phyloP scores from a whole-genome alignment of 2,329 filamentous ascomycete genomes.

The Whalleya microplaca region DNA sequence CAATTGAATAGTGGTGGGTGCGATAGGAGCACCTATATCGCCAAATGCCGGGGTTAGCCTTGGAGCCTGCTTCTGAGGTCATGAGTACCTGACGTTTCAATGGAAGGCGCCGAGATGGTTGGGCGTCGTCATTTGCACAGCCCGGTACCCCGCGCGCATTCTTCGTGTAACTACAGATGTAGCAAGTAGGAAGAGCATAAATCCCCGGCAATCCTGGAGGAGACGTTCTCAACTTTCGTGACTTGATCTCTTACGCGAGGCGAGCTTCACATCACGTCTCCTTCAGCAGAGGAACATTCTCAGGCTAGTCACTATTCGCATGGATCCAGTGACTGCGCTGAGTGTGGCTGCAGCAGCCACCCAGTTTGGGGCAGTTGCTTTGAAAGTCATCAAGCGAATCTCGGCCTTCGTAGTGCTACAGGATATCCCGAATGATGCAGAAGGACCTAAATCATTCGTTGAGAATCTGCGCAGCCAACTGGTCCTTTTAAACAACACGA shows the following conservation, averaged over 20 bases:
- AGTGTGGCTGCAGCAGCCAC: slow-evolving; percentile 9
- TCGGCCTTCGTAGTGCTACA: slow-evolving; percentile 4
- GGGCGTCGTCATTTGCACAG: not conserved
- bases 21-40: too few species aligned
- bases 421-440: not conserved
- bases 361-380: slow-evolving; percentile 5
- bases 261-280: not conserved
- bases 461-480: slow-evolving; percentile 13
- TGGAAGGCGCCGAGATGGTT: not conserved
- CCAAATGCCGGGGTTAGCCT: too few species aligned
- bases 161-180: not conserved
- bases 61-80: not conserved
- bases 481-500: slow-evolving; percentile 6
- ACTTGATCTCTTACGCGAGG: not conserved
- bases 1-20: too few species aligned
- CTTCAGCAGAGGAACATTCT: too few species aligned
- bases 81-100: not conserved
- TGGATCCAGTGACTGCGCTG: slow-evolving; percentile 8
- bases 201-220: not conserved
- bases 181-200: not conserved
- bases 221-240: not conserved
- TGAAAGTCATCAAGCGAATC: slow-evolving; percentile 10
- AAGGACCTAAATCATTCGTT: slow-evolving; percentile 7
- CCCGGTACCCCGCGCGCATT: not conserved
- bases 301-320: not conserved